Conservation (phyloP, 2,329 filamentous ascomycete species). For the Diaporthe velutina region DNA sequence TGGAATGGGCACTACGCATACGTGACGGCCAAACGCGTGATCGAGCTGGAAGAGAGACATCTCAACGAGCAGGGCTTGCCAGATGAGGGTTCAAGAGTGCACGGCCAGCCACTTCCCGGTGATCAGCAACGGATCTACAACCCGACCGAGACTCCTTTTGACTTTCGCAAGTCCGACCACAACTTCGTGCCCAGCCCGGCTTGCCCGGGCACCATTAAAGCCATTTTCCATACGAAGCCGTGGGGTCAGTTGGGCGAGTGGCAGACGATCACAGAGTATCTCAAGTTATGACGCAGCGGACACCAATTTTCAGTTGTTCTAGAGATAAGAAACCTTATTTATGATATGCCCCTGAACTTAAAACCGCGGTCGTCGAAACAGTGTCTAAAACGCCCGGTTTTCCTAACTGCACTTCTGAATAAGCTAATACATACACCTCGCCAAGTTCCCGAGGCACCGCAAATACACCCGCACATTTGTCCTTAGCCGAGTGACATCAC, state of each 20-base stretch:
- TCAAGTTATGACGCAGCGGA: not conserved
- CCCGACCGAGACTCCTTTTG: not conserved
- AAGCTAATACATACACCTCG: not conserved
- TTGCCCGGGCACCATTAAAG: not conserved
- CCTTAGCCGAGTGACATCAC: not conserved
- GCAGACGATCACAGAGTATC: not conserved
- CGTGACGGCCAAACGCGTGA: not conserved
- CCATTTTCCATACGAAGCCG: not conserved
- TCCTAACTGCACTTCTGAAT: not conserved
- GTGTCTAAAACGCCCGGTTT: not conserved
- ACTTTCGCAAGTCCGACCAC: not conserved
- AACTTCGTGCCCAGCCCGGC: constrained; percentile 1
- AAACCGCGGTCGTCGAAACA: too few species aligned
- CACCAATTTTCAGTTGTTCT: not conserved
- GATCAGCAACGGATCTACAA: not conserved
- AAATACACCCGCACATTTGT: not conserved
- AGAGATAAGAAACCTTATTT: too few species aligned
- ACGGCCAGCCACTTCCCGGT: not conserved
- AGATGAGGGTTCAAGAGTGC: not conserved
- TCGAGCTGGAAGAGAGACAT: not conserved
- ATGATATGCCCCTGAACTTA: too few species aligned
- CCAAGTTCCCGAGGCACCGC: not conserved
- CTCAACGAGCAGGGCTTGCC: not conserved
- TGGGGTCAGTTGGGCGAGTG: not conserved
- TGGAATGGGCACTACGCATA: constrained; percentile 8